Conservation (phyloP, 2,329 filamentous ascomycete genomes). For the Botrytis porri region DNA sequence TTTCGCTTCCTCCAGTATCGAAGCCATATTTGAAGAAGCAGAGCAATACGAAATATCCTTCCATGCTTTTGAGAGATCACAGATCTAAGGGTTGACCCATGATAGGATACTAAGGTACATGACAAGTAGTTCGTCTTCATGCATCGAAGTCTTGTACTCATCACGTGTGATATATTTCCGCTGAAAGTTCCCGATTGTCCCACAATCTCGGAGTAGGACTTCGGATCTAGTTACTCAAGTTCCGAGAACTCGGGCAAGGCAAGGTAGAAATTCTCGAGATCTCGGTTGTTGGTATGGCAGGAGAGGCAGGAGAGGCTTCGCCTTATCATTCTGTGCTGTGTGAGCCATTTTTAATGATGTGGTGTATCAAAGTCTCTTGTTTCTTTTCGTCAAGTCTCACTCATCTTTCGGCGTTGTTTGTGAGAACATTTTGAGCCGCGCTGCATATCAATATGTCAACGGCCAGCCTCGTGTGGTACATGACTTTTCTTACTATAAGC, state of each 20-base stretch:
- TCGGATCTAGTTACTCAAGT: slow-evolving; percentile 13
- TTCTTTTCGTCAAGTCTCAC: slow-evolving; percentile 11
- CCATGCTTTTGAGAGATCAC: neutral
- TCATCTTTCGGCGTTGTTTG: neutral
- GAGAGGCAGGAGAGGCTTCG: slow-evolving; percentile 1
- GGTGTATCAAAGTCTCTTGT: neutral
- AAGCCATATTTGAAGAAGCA: neutral
- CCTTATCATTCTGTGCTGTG: neutral
- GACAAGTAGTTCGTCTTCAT: slow-evolving; percentile 1
- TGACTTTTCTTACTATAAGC: neutral
- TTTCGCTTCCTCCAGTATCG: slow-evolving; percentile 3
- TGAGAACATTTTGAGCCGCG: neutral
- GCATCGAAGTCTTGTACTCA: neutral
- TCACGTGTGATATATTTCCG: slow-evolving; percentile 15
- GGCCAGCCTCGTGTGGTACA: slow-evolving; percentile 7
- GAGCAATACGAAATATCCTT: neutral
- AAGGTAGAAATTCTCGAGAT: slow-evolving; percentile 4
- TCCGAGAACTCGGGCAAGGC: slow-evolving; percentile 14
- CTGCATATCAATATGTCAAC: slow-evolving; percentile 16
- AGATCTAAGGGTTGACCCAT: neutral
- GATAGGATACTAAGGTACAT: neutral
- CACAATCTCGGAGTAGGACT: slow-evolving; percentile 11
- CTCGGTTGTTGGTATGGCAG: slow-evolving; percentile 15
- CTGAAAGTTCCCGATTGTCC: slow-evolving; percentile 16
- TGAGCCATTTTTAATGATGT: neutral